phyloP scores from a whole-genome alignment of 2,329 filamentous ascomycete species.

The Fusarium domesticum region DNA sequence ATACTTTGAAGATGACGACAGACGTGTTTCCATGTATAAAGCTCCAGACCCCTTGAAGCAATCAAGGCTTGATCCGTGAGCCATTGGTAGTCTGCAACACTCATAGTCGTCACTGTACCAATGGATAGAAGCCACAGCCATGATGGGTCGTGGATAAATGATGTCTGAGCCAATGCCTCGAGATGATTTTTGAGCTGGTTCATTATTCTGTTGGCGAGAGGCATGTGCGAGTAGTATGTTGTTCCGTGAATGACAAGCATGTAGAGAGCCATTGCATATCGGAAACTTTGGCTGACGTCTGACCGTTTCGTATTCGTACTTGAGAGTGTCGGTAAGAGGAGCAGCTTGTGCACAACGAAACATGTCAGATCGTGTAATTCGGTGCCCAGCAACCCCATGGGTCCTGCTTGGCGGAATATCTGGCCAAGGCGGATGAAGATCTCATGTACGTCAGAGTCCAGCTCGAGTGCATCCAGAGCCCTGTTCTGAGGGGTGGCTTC shows the following conservation, averaged over 20 bases:
- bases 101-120: conserved; percentile 37
- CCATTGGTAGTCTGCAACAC: conserved; percentile 29
- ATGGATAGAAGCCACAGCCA: conserved; percentile 43
- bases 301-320: conserved; percentile 8
- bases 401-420: conserved; percentile 38
- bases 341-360: conserved; percentile 50
- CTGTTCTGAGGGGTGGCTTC: conserved; percentile 5
- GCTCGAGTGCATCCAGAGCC: conserved; percentile 21
- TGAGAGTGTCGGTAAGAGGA: conserved; percentile 28
- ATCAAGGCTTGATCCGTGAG: conserved; percentile 27
- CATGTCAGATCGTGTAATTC: conserved; percentile 54
- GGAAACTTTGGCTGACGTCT: conserved; percentile 42
- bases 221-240: conserved; percentile 53
- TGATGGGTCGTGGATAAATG: conserved; percentile 24
- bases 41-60: conserved; percentile 1
- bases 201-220: conserved; percentile 37
- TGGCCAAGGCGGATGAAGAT: conserved; percentile 43
- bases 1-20: conserved; percentile 9
- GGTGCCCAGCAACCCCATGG: conserved; percentile 34
- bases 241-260: conserved; percentile 54
- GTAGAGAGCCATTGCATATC: conserved; percentile 46
- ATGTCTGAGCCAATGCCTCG: conserved; percentile 7
- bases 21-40: conserved; percentile 20
- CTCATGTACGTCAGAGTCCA: conserved; percentile 36
- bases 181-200: conserved; percentile 34